Percentiles rank a stretch among this genome's conserved stretches.
phyloP scores from a whole-genome alignment of 768 basidiomycete genomes.

The Lactarius quietus region DNA sequence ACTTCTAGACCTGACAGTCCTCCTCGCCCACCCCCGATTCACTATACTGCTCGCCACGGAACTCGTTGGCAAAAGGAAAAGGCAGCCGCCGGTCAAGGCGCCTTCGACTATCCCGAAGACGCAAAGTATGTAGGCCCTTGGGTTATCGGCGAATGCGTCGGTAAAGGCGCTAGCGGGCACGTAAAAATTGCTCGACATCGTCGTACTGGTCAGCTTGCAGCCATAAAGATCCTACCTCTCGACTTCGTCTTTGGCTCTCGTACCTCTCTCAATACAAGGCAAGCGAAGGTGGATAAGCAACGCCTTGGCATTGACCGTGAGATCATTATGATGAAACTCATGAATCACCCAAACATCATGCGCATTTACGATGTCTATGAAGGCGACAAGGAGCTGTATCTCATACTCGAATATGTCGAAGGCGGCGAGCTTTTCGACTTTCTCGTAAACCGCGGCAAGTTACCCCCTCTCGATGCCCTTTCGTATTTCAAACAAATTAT shows the following conservation, averaged over 20 bases:
- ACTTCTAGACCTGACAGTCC: slow-evolving; percentile 46
- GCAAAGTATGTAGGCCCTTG: slow-evolving; percentile 87
- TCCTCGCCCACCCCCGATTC: slow-evolving; percentile 65
- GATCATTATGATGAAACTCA: slow-evolving; percentile 99
- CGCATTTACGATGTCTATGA: slow-evolving; percentile 95
- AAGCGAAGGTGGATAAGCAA: slow-evolving; percentile 74
- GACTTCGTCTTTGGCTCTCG: slow-evolving; percentile 74
- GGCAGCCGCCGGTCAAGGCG: slow-evolving; percentile 68
- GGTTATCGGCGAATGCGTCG: slow-evolving; percentile 91
- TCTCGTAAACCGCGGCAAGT: slow-evolving; percentile 81
- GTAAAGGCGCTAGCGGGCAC: slow-evolving; percentile 90
- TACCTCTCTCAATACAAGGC: slow-evolving; percentile 58
- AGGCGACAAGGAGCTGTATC: slow-evolving; percentile 84
- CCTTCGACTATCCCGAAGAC: slow-evolving; percentile 81
- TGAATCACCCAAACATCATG: slow-evolving; percentile 97
- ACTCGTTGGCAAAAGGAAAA: slow-evolving; percentile 89
- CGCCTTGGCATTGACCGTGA: slow-evolving; percentile 88
- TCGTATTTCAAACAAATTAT: slow-evolving; percentile 95
- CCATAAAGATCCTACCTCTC: slow-evolving; percentile 91
- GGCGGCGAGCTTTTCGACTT: slow-evolving; percentile 98
- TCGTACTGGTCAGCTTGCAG: slow-evolving; percentile 85
- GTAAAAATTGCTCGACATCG: slow-evolving; percentile 91
- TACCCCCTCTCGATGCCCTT: slow-evolving; percentile 77
- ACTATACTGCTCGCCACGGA: slow-evolving; percentile 64
- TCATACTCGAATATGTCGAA: slow-evolving; percentile 92